Conservation (phyloP, 331 rosid genomes). For the Rosa hybrid region DNA sequence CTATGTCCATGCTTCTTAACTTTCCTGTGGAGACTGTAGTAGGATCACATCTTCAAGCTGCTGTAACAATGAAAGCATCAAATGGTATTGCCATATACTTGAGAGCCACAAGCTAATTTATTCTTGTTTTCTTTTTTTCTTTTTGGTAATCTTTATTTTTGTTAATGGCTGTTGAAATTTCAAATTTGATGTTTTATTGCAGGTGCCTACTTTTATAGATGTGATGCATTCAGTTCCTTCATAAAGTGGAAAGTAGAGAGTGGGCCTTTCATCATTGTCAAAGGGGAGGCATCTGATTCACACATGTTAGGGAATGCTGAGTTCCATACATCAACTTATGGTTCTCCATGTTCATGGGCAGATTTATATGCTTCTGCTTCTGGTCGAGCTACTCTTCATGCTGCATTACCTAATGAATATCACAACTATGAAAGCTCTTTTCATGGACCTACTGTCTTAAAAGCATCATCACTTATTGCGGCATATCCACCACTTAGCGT, state of each 20-base stretch:
- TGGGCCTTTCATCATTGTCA: slow-evolving; percentile 69
- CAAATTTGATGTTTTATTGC: slow-evolving; percentile 36
- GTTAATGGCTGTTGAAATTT: slow-evolving; percentile 28
- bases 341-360: slow-evolving; percentile 78
- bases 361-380: slow-evolving; percentile 65
- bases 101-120: slow-evolving; percentile 18
- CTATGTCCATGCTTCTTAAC: slow-evolving; percentile 73
- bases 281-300: slow-evolving; percentile 46
- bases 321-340: slow-evolving; percentile 44
- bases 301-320: slow-evolving; percentile 41
- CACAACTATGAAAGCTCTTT: slow-evolving; percentile 44
- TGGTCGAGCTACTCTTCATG: slow-evolving; percentile 77
- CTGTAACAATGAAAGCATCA: slow-evolving; percentile 83
- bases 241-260: slow-evolving; percentile 85
- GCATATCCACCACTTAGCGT: slow-evolving; percentile 74
- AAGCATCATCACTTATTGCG: slow-evolving; percentile 63
- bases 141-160: slow-evolving; percentile 12
- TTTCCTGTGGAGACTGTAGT: slow-evolving; percentile 92
- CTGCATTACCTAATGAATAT: slow-evolving; percentile 64
- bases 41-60: slow-evolving; percentile 85
- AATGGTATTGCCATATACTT: slow-evolving; percentile 52
- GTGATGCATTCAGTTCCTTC: slow-evolving; percentile 74
- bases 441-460: slow-evolving; percentile 63
- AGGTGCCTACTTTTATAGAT: slow-evolving; percentile 81
- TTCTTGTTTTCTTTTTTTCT: not conserved